Evolutionary conservation across 2,329 filamentous ascomycete species (phyloP), one percentile per base, ranked within the genome.

Genomic region (Blastomyces emzantsi): DNA sequence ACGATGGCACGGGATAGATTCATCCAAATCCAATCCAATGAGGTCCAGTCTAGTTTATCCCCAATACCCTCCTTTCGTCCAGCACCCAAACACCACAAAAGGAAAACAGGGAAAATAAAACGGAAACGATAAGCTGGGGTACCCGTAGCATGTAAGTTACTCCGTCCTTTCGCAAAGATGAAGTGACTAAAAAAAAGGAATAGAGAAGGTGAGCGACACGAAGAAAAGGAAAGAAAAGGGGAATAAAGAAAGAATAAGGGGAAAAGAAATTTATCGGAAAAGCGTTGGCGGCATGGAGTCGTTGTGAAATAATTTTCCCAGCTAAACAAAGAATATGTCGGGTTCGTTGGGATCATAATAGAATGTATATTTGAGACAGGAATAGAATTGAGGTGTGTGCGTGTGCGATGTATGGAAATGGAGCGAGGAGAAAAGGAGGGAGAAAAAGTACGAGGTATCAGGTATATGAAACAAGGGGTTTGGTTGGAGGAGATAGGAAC

Each of bases 341-440:
- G 11, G 28, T 13, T 52, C 54, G 54, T 57, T 57, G 54, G 54
- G 41, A 57, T 57, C 54, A 57, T 57, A 36, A 57, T 22, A 39
- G 28, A 30, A 36, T 36, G 33, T 36, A 36, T 36, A 36, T 36
- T 36, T 36, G 33, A 36, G 22, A 19, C 43, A 58, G 6, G 28
- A 55, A 55, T n/a, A n/a, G 45, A 8, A n/a, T 47, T 47, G 45
- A 47, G 15, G 19, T 8, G 45, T 22, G 45, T n/a, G 45, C 17
- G 4, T 47, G 19, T 6, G 45, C 2, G n/a, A 19, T 36, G 33
- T 36, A 36, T 36, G 8, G 8, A 36, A 36, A 36, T 1, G 33
- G 17, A n/a, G 19, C n/a, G 43, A 7, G 43, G 17, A 45, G 43
- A 7, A 45, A n/a, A 17, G 13, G 13, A 17, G 19, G 11, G 5